Conservation (phyloP, 2,329 filamentous ascomycete species). For the Neofusicoccum umdonicola region DNA sequence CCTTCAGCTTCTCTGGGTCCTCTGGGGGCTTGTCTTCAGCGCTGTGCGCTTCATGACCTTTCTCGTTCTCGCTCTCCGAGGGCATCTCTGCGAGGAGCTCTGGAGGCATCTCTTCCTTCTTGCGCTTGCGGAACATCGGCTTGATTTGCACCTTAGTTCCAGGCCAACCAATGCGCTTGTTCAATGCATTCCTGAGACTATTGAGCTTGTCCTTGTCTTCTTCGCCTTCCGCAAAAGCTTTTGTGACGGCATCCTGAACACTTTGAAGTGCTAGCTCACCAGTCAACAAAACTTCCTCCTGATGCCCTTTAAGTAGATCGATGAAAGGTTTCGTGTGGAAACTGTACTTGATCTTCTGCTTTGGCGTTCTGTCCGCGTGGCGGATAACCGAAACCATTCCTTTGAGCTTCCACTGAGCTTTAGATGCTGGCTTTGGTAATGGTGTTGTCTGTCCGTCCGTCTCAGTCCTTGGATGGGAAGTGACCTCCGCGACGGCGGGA, state of each 20-base stretch:
- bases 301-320: slow-evolving; percentile 87
- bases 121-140: slow-evolving; percentile 94
- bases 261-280: slow-evolving; percentile 85
- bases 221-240: slow-evolving; percentile 72
- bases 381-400: slow-evolving; percentile 95
- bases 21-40: neutral
- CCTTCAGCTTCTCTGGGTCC: slow-evolving; percentile 22
- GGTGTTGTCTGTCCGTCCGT: slow-evolving; percentile 32
- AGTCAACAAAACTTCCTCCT: slow-evolving; percentile 92
- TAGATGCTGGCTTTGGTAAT: slow-evolving; percentile 58
- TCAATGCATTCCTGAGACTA: slow-evolving; percentile 77
- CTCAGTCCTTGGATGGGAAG: slow-evolving; percentile 27
- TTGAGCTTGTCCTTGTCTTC: slow-evolving; percentile 88
- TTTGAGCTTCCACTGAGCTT: slow-evolving; percentile 97
- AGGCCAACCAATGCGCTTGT: slow-evolving; percentile 89
- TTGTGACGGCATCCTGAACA: slow-evolving; percentile 82
- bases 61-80: slow-evolving; percentile 25
- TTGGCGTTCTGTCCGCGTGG: slow-evolving; percentile 94
- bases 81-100: slow-evolving; percentile 23
- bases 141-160: slow-evolving; percentile 99
- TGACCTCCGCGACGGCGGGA: slow-evolving; percentile 28
- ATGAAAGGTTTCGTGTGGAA: slow-evolving; percentile 97
- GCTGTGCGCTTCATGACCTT: neutral
- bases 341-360: slow-evolving; percentile 99
- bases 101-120: slow-evolving; percentile 56